A percentile compares a stretch with the other conserved stretches of the same genome.
These are phyloP conservation scores for Sphagnum tenellum DNA, from an alignment of 225 moss, liverwort and hornwort species.

Conservation along the genomic window DNA sequence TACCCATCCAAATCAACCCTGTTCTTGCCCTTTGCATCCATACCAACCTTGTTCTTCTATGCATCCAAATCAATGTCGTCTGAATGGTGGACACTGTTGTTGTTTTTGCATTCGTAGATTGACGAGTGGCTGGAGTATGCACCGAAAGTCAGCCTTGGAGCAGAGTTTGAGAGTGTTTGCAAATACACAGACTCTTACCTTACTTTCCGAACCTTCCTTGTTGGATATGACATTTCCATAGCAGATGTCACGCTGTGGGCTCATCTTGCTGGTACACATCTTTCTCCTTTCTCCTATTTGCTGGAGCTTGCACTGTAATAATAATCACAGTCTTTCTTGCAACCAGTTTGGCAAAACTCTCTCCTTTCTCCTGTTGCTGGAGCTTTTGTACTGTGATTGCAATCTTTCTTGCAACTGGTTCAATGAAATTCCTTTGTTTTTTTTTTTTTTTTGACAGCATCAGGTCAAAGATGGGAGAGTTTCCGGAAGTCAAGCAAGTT, in stretches of 20 bases:
- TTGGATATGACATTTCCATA: conserved; percentile 62
- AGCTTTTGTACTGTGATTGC: no score
- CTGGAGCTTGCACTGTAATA: not conserved
- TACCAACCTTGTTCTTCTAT: not conserved
- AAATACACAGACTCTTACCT: conserved; percentile 47
- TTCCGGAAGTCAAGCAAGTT: conserved; percentile 57
- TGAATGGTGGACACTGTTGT: conserved; percentile 1
- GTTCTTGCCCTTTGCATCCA: not conserved
- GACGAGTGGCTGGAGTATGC: conserved; percentile 76
- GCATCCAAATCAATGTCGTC: no score
- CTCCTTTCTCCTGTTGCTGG: not conserved
- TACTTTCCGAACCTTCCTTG: conserved; percentile 61
- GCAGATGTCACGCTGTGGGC: conserved; percentile 63
- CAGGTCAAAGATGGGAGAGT: conserved; percentile 72
- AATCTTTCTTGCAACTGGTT: no score
- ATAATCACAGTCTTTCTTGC: no score
- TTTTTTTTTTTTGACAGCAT: conserved; percentile 18
- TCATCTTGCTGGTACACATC: conserved; percentile 33
- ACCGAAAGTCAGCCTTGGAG: conserved; percentile 43
- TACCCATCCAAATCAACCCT: not conserved
- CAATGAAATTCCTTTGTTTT: not conserved
- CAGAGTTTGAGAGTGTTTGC: conserved; percentile 76
- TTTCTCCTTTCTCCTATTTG: not conserved
- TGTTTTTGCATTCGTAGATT: conserved; percentile 26
- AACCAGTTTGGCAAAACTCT: not conserved